Evolutionary conservation across 805 yeast species (phyloP), one percentile per base, ranked within the genome.

Genomic region (Metschnikowia colocasiae): DNA sequence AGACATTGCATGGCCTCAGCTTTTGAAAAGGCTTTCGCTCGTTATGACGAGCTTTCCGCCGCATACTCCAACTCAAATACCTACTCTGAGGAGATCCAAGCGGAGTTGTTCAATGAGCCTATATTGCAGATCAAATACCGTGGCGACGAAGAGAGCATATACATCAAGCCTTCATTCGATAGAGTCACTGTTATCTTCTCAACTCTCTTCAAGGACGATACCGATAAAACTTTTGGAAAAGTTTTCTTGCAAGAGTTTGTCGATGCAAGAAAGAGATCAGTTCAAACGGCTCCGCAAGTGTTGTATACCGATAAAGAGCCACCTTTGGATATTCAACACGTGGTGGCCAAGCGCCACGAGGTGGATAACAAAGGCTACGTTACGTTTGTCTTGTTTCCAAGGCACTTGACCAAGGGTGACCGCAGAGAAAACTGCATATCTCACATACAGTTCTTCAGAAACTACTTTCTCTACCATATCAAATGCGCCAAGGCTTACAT

Each of bases 271-370:
- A 87, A 87, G 63, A 80, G 97, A 66, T 86, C 95, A 4, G 92
- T 94, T 51, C 99, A 94, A 70, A 91, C 94, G 42, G 97, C 98
- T 1, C 99, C 99, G 15, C 99, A 94, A 73, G 99, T 94, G 45
- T 78, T 94, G 59, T 91, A 86, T 61, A 85, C 95, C 5, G 90
- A 85, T 62, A 79, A 76, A 53, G 97, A 88, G 58, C 88, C 97
- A n/a, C 99, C 99, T 7, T 75, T 89, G 60, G 99, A 94, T 47
- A 69, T 73, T 42, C 67, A 63, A 43, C 57, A 50, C 40, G 69
- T 60, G 33, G 75, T 69, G 29, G 60, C 71, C 34, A 79, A 75
- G 25, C 65, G 75, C 42, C 69, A 66, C 38, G 85, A 59, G 32
- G 62, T 63, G 41, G 74, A 69, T 30, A 73, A 71, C 54, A 73